Conservation (phyloP, 495 filamentous ascomycete genomes). For the Talaromyces liani region DNA sequence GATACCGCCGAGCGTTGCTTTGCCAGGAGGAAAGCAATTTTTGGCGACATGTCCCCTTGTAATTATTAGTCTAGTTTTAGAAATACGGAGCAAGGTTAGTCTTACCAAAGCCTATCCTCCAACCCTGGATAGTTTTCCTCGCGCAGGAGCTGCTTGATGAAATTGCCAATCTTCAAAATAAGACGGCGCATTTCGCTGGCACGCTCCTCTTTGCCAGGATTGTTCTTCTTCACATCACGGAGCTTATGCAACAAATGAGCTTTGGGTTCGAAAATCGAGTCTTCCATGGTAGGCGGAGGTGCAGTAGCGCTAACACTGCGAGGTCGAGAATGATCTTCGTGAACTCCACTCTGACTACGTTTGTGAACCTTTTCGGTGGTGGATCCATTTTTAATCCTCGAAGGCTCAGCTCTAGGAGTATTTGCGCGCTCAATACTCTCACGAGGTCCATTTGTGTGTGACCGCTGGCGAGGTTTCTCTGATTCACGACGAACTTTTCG, state of each 20-base stretch:
- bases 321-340: conserved; percentile 32
- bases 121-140: conserved; percentile 19
- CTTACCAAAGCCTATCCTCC: conserved; percentile 43
- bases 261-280: conserved; percentile 41
- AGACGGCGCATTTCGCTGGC: conserved; percentile 39
- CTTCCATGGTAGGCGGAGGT: conserved; percentile 29
- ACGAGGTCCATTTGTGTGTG: conserved; percentile 37
- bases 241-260: conserved; percentile 53
- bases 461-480: conserved; percentile 44
- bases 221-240: conserved; percentile 48
- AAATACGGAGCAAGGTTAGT: background rate
- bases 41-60: conserved; percentile 40
- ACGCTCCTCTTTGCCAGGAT: conserved; percentile 51
- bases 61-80: conserved; percentile 9
- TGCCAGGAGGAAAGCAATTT: conserved; percentile 35
- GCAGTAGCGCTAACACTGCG: conserved; percentile 2
- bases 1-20: background rate
- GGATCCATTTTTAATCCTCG: background rate
- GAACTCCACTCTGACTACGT: conserved; percentile 15
- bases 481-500: conserved; percentile 42
- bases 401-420: conserved; percentile 21
- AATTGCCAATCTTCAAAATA: conserved; percentile 42
- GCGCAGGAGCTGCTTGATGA: conserved; percentile 24
- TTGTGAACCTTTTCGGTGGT: conserved; percentile 9
- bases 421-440: conserved; percentile 40